A percentile compares a stretch with the other conserved stretches of the same genome.
These are phyloP conservation scores for Suhomyces canberraensis DNA, from an alignment of 805 yeast genomes.

Conservation along the genomic window DNA sequence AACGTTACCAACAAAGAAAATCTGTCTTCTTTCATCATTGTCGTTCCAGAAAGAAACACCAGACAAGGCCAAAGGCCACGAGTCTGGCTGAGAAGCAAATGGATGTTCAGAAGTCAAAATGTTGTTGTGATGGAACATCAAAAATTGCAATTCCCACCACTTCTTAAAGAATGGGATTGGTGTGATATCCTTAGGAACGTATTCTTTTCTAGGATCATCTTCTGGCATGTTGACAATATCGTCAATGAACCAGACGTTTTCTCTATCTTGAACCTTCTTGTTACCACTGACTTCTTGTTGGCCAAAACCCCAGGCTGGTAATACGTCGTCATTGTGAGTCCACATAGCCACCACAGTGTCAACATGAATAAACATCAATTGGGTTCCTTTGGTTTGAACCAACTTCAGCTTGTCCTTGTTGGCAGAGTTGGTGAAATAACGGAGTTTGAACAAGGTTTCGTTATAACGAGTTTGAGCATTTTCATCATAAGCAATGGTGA, in stretches of 20 bases:
- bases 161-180: slow-evolving; percentile 72
- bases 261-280: slow-evolving; percentile 66
- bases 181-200: slow-evolving; percentile 62
- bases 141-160: slow-evolving; percentile 83
- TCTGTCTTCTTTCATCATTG: slow-evolving; percentile 60
- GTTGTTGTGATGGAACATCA: slow-evolving; percentile 92
- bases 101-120: slow-evolving; percentile 86
- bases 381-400: slow-evolving; percentile 68
- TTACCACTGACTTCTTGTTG: slow-evolving; percentile 96
- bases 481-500: slow-evolving; percentile 68
- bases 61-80: slow-evolving; percentile 85
- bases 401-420: slow-evolving; percentile 48
- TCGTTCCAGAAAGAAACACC: slow-evolving; percentile 98
- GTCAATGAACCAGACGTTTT: slow-evolving; percentile 76
- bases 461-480: slow-evolving; percentile 48
- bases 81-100: slow-evolving; percentile 85
- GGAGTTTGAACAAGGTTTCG: slow-evolving; percentile 76
- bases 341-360: slow-evolving; percentile 91
- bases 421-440: slow-evolving; percentile 38
- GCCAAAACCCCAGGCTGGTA: slow-evolving; percentile 93
- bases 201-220: slow-evolving; percentile 58
- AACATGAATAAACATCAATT: slow-evolving; percentile 71
- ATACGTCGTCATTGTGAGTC: slow-evolving; percentile 77
- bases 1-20: slow-evolving; percentile 85
- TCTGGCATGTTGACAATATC: slow-evolving; percentile 53